These are phyloP conservation scores for Helotiales sp. DNA, from an alignment of 2,329 filamentous ascomycete genomes.

Conservation along the genomic window DNA sequence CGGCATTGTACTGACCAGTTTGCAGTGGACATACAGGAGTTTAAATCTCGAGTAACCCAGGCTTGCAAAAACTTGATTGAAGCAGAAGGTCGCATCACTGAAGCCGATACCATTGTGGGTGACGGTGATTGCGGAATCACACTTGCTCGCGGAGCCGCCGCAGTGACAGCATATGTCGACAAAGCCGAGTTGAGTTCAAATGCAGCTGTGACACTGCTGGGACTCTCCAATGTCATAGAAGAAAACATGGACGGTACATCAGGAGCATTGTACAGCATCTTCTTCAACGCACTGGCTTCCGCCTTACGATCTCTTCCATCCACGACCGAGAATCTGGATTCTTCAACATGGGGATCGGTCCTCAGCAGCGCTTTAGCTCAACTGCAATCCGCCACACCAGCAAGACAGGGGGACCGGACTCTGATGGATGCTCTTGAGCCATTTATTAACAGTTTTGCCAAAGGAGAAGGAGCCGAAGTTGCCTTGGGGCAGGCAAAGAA, in stretches of 20 bases:
- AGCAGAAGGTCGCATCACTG: conserved; percentile 42
- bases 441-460: conserved; percentile 56
- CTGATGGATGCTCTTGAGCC: conserved; percentile 69
- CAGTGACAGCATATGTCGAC: conserved; percentile 11
- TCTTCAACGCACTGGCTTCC: conserved; percentile 63
- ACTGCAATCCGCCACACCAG: conserved; percentile 67
- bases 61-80: conserved; percentile 35
- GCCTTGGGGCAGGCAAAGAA: conserved; percentile 64
- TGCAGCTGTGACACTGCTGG: conserved; percentile 5
- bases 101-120: conserved; percentile 46
- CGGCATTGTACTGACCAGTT: not conserved
- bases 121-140: conserved; percentile 44
- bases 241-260: conserved; percentile 47
- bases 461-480: conserved; percentile 47
- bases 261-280: conserved; percentile 38
- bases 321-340: not conserved
- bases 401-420: conserved; percentile 67
- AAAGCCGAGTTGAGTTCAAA: conserved; percentile 22
- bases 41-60: not conserved
- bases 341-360: not conserved
- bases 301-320: conserved; percentile 35
- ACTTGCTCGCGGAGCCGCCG: conserved; percentile 13
- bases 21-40: not conserved
- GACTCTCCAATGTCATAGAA: conserved; percentile 28
- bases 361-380: conserved; percentile 54